A percentile compares a stretch with the other conserved stretches of the same genome.
Evolutionary conservation across 495 filamentous ascomycete genomes (phyloP).

Genomic region (Lepidopterella palustris): DNA sequence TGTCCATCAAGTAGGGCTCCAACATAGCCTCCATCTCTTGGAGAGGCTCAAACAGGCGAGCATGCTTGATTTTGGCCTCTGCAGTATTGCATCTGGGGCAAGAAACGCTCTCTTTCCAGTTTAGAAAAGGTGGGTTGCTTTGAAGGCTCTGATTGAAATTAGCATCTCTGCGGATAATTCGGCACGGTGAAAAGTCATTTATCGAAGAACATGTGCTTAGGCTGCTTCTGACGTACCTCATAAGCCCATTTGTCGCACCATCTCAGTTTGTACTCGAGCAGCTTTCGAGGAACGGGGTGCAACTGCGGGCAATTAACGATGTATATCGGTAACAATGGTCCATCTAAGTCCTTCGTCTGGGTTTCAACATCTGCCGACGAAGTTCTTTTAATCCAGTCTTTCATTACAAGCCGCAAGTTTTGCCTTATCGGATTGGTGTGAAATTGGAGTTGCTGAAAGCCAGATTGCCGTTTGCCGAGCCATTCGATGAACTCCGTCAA

Average conservation of each 20-base stretch:
- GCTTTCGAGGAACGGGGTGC: constrained; percentile 19
- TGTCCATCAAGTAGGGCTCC: constrained; percentile 12
- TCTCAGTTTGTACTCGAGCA: constrained; percentile 20
- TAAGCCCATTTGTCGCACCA: constrained; percentile 28
- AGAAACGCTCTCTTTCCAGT: constrained; percentile 26
- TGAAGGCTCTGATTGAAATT: constrained; percentile 8
- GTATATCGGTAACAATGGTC: constrained; percentile 15
- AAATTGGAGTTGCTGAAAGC: neutral
- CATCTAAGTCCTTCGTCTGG: constrained; percentile 8
- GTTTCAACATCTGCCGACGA: constrained; percentile 14
- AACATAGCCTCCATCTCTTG: constrained; percentile 12
- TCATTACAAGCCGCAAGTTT: constrained; percentile 13
- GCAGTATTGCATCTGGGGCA: constrained; percentile 22
- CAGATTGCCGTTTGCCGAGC: neutral
- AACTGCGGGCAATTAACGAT: constrained; percentile 25
- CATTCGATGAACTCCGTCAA: neutral
- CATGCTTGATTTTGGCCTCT: constrained; percentile 23
- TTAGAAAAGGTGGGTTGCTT: constrained; percentile 20
- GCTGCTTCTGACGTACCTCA: constrained; percentile 3
- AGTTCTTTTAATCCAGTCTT: constrained; percentile 19
- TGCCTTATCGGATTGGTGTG: constrained; percentile 13
- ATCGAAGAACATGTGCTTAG: neutral
- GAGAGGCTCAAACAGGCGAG: constrained; percentile 23
- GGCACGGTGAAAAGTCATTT: neutral
- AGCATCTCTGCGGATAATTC: neutral